Conservation (phyloP, 495 filamentous ascomycete species). For the Neurospora pannonica region DNA sequence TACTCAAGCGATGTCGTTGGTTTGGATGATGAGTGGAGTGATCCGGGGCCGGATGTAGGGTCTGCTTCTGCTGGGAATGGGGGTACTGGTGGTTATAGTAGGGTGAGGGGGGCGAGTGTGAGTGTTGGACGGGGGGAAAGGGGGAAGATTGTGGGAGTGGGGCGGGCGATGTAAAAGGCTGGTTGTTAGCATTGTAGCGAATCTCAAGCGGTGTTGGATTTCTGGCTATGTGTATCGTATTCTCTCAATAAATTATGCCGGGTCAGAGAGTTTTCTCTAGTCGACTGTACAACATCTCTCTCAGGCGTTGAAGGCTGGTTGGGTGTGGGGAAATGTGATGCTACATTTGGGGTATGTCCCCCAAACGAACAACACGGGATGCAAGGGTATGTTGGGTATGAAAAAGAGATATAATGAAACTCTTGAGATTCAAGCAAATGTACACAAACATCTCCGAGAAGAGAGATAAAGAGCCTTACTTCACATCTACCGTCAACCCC, state of each 20-base stretch:
- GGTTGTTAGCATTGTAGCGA: not conserved
- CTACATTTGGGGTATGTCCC: not conserved
- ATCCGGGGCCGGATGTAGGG: slow-evolving; percentile 44
- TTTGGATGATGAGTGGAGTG: slow-evolving; percentile 35
- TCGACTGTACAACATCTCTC: not conserved
- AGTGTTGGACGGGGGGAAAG: not conserved
- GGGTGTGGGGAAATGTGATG: not conserved
- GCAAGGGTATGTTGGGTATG: too few species aligned
- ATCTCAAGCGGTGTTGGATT: not conserved
- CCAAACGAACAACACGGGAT: not conserved
- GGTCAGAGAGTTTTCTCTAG: not conserved
- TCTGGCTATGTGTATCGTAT: not conserved
- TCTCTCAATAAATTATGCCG: too few species aligned
- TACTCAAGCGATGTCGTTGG: slow-evolving; percentile 38
- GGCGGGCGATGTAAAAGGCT: not conserved
- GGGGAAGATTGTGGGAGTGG: not conserved
- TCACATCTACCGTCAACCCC: too few species aligned
- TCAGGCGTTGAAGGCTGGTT: not conserved
- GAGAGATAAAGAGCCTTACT: too few species aligned
- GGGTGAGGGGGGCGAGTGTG: not conserved
- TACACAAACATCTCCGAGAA: too few species aligned
- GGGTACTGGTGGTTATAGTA: not conserved
- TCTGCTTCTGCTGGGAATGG: slow-evolving; percentile 13
- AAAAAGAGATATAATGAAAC: too few species aligned
- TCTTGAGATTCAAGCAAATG: too few species aligned